A percentile compares a stretch with the other conserved stretches of the same genome.
phyloP scores from a whole-genome alignment of 768 basidiomycete genomes.

The Gelatoporia subvermispora region DNA sequence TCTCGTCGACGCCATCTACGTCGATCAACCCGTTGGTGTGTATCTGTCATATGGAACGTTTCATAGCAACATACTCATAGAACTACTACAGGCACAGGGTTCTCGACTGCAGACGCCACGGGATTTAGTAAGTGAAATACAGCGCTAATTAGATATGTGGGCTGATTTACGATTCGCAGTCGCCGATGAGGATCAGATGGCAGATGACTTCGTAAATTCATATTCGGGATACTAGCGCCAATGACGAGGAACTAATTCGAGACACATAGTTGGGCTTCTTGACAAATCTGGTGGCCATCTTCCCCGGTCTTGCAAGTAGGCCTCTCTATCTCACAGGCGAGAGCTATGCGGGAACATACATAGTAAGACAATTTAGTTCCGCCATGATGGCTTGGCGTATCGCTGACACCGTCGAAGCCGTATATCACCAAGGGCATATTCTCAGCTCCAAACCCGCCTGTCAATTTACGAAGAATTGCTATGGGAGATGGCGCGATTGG shows the following conservation, averaged over 20 bases:
- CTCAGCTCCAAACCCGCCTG: conserved; percentile 56
- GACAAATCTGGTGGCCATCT: conserved; percentile 63
- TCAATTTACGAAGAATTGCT: conserved; percentile 60
- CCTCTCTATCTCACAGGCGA: conserved; percentile 68
- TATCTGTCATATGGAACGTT: no score
- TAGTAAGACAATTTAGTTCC: conserved; percentile 44
- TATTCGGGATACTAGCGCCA: neutral
- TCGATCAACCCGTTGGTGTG: conserved; percentile 59
- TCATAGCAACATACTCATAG: no score
- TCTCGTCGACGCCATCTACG: conserved; percentile 61
- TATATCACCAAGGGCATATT: conserved; percentile 75
- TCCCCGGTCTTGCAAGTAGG: conserved; percentile 59
- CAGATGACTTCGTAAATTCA: conserved; percentile 38
- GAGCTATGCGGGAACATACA: conserved; percentile 70
- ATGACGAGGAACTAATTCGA: neutral
- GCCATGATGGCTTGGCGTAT: no score
- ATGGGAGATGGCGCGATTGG: conserved; percentile 70
- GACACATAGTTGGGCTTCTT: conserved; percentile 59
- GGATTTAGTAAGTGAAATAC: conserved; percentile 45
- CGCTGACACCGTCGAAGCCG: conserved; percentile 39
- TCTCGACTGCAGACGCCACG: conserved; percentile 51
- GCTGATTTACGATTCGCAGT: conserved; percentile 28
- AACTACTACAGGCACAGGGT: conserved; percentile 43
- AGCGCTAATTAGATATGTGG: neutral
- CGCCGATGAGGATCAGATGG: conserved; percentile 63